Evolutionary conservation across 441 rosid genomes (phyloP).

Genomic region (Aquilaria agallochum): DNA sequence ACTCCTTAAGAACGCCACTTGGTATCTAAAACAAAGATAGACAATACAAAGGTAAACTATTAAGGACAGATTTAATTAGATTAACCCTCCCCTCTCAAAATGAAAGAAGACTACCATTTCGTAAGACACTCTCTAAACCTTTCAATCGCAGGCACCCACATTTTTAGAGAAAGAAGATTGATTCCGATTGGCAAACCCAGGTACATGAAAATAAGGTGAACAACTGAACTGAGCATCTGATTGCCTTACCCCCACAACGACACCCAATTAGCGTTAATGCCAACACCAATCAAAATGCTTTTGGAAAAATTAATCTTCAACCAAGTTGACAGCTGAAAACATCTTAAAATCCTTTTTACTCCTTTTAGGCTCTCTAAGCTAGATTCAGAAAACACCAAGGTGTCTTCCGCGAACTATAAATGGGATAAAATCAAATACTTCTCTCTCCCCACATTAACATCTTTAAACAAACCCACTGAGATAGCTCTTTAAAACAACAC

Average conservation of each 20-base stretch:
- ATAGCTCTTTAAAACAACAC: background rate
- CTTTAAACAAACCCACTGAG: background rate
- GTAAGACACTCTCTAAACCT: background rate
- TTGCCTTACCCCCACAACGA: background rate
- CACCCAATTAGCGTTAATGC: background rate
- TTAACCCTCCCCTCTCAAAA: background rate
- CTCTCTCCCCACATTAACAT: background rate
- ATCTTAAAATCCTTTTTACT: background rate
- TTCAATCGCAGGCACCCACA: background rate
- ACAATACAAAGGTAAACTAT: background rate
- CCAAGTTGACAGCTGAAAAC: background rate
- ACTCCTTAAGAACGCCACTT: background rate
- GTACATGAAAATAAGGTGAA: background rate
- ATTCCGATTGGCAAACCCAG: background rate
- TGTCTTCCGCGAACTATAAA: background rate
- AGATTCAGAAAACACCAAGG: background rate
- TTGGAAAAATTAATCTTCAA: background rate
- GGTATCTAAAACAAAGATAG: background rate
- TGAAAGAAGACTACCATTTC: background rate
- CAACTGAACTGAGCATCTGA: background rate
- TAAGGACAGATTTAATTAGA: no score
- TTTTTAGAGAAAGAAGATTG: background rate
- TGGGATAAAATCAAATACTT: background rate
- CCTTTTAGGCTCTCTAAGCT: no score
- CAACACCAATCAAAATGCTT: background rate